phyloP scores from a whole-genome alignment of 2,329 filamentous ascomycete genomes.

The Blastomyces parvus region DNA sequence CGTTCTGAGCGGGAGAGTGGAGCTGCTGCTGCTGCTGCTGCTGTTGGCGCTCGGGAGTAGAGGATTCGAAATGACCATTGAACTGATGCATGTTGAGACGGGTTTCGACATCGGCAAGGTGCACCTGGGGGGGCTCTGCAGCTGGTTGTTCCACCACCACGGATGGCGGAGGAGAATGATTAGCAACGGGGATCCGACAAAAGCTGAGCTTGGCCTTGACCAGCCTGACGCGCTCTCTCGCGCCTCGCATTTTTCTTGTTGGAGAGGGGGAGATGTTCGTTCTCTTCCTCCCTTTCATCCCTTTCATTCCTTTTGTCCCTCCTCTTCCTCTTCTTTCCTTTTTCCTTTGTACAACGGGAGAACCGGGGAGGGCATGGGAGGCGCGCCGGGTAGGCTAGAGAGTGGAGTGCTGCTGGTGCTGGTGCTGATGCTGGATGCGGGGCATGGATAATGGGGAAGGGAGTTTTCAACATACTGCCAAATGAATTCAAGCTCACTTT shows the following conservation, averaged over 20 bases:
- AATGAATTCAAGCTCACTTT: slow-evolving; percentile 20
- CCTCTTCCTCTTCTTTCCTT: background rate
- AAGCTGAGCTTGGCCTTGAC: slow-evolving; percentile 20
- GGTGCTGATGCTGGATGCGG: background rate
- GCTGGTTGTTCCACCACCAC: slow-evolving; percentile 15
- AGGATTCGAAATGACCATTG: slow-evolving; percentile 30
- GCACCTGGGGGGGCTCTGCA: slow-evolving; percentile 24
- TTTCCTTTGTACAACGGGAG: slow-evolving; percentile 2
- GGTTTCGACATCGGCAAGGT: slow-evolving; percentile 34
- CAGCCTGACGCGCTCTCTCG: slow-evolving; percentile 25
- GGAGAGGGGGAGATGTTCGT: background rate
- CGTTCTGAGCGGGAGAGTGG: background rate
- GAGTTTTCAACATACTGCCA: slow-evolving; percentile 20
- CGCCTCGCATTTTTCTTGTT: background rate
- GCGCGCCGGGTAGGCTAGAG: slow-evolving; percentile 1
- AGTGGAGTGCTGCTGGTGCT: background rate
- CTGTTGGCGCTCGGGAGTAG: slow-evolving; percentile 17
- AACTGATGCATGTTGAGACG: slow-evolving; percentile 37
- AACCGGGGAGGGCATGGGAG: background rate
- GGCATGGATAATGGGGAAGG: slow-evolving; percentile 5
- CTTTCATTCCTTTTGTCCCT: background rate
- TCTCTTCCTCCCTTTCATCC: background rate
- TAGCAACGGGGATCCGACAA: background rate
- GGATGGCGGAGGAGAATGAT: slow-evolving; percentile 7
- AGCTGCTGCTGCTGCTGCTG: slow-evolving; percentile 3